These are phyloP conservation scores for Pseudonitzschia multistriata DNA, from an alignment of 108 stramenopile species.

Conservation along the genomic window DNA sequence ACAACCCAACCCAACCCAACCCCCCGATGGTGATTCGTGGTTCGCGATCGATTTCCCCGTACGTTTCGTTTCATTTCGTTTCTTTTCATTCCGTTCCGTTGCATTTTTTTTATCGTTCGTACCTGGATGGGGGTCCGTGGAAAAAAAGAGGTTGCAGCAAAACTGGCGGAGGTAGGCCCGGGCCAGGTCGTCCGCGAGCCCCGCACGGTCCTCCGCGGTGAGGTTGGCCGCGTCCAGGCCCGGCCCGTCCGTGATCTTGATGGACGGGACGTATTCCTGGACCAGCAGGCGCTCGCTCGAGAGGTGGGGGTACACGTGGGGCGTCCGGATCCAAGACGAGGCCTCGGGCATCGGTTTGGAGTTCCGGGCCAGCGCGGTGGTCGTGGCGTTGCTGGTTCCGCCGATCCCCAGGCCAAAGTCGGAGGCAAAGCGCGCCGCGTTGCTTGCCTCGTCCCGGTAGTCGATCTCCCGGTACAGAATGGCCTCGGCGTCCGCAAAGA, in stretches of 20 bases:
- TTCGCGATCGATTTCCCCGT: no score
- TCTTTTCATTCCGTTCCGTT: no score
- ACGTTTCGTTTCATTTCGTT: constrained; percentile 3
- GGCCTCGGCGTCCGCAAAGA: constrained; percentile 86
- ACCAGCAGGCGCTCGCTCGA: constrained; percentile 69
- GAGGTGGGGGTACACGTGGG: constrained; percentile 65
- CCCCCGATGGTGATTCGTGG: no score
- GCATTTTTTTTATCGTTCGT: no score
- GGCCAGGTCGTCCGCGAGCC: constrained; percentile 75
- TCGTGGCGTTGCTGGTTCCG: constrained; percentile 43
- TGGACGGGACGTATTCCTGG: constrained; percentile 84
- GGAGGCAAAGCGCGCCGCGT: constrained; percentile 77
- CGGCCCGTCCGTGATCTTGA: constrained; percentile 66
- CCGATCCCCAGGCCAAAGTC: constrained; percentile 86
- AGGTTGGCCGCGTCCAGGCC: constrained; percentile 66
- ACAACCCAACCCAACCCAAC: no score
- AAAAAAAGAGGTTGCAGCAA: constrained; percentile 79
- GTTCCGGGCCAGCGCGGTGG: constrained; percentile 60
- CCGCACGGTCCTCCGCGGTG: constrained; percentile 57
- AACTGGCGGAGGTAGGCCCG: constrained; percentile 80
- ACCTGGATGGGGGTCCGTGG: constrained; percentile 65
- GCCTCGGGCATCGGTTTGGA: constrained; percentile 64
- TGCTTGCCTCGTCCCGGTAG: constrained; percentile 91
- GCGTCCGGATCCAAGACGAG: constrained; percentile 75
- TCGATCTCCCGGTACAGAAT: constrained; percentile 96